Evolutionary conservation across 2,329 filamentous ascomycete species (phyloP), one percentile per base, ranked within the genome.

Genomic region (Fusarium palustre): DNA sequence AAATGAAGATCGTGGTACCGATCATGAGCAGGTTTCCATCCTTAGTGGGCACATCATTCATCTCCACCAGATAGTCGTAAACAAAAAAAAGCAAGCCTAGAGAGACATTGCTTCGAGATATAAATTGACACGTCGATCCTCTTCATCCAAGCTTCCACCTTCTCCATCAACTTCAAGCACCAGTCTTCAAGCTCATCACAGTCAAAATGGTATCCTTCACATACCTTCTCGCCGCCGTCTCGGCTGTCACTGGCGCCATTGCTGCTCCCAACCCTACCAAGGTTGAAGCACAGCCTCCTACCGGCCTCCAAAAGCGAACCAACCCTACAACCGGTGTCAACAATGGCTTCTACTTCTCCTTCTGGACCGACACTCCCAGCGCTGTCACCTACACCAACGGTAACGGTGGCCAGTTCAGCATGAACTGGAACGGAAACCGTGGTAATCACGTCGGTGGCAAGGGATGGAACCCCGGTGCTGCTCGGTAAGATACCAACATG

Each of bases 301-400:
- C 34, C 24, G 34, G 77, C 61, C 31, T 50, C 4, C 22, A 38
- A 10, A 68, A 68, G 63, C 74, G 74, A 9, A 80, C 79, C 8
- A 18, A n/a, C 2, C 78, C 84, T 47, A 84, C 72, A 30, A 75
- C 73, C 1, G 79, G 79, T 9, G 74, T 47, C 7, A 74, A 76
- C 69, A 79, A 81, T 52, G 83, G 83, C 12, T 74, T 42, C 72
- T 85, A 80, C 72, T 85, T 83, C 64, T 83, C 80, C 6, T 85
- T 80, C 76, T 85, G 83, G 83, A 82, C 82, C 47, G 82, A 85
- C 43, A 81, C 80, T 2, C 81, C 77, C 45, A 81, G 78, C 22
- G 72, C 70, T 18, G 82, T 84, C 12, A 81, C 77, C 31, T 85
- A 85, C 75, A 82, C 72, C 55, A 86, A 86, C 73, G 78, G 79